phyloP scores from a whole-genome alignment of 2,329 filamentous ascomycete species.

The Cryphonectria parasitica region DNA sequence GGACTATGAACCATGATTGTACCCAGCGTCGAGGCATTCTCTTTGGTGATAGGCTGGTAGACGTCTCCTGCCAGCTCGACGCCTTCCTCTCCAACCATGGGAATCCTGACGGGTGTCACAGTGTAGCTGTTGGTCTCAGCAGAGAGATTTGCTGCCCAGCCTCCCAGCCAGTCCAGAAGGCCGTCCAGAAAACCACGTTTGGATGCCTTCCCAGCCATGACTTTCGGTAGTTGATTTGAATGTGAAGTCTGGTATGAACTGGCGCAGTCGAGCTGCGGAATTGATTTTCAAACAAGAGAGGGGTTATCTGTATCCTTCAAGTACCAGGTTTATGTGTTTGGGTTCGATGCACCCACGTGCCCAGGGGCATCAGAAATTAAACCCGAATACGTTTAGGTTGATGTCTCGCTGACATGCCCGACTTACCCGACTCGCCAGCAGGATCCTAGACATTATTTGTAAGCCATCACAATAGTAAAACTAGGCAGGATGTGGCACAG shows the following conservation, averaged over 20 bases:
- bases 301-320: too few relatives aligned
- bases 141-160: slow-evolving; percentile 18
- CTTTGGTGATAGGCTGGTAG: slow-evolving; percentile 27
- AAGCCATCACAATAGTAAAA: too few relatives aligned
- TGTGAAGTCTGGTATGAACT: neutral
- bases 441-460: too few relatives aligned
- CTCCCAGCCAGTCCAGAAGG: slow-evolving; percentile 14
- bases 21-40: slow-evolving; percentile 11
- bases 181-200: neutral
- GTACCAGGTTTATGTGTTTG: too few relatives aligned
- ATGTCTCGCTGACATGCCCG: too few relatives aligned
- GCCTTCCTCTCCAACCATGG: slow-evolving; percentile 26
- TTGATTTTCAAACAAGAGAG: neutral
- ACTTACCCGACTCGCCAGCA: too few relatives aligned
- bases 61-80: slow-evolving; percentile 31
- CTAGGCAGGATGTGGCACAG: too few relatives aligned
- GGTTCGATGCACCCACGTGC: too few relatives aligned
- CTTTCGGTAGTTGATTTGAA: too few relatives aligned
- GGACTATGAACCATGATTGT: slow-evolving; percentile 25
- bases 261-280: too few relatives aligned
- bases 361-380: too few relatives aligned
- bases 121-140: slow-evolving; percentile 26
- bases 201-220: neutral
- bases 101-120: slow-evolving; percentile 19
- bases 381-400: too few relatives aligned